Base-by-base conservation (phyloP, 176 grass and related monocot species). In the Oryza meyeriana region DNA sequence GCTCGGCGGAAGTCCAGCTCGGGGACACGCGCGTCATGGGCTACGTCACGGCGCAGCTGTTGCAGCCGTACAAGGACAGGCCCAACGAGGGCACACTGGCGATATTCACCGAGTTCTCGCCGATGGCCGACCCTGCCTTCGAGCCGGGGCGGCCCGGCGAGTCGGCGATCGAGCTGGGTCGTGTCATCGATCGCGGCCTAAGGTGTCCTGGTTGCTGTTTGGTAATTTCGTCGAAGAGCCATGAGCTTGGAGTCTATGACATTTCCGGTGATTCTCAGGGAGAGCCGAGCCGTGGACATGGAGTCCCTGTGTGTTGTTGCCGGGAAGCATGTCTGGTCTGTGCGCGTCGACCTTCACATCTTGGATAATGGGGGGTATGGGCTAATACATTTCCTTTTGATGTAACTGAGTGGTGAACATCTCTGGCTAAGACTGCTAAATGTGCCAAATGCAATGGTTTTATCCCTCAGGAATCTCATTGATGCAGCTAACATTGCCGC, bases 341-440 rank as follows among this genome's bases (percentile, higher is more conserved):
- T 95, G 31, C 93, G 90, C 24, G 93, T 99, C 0, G 96, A 99
- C 50, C 91, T 99, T 87, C 96, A 99, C 61, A 99, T 99, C 76
- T 85, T 99, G 81, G 96, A 99, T 80, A 99, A 99, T 48, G 96
- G 96, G 84, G 96, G 96, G 96, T 95, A 99, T 44, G 86, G 1
- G 17, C n/a, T 63, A 10, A 68, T 66, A 64, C 3, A 33, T 84
- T 80, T 13, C 48, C 10, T 36, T 22, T 22, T 36, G 45, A 78
- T 80, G 34, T 78, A 66, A 76, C 71, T 68, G 66, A 52, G 40
- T 35, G 57, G 40, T 33, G 10, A 10, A 26, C 16, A 5, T 10
- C 48, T 81, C 4, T 10, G 34, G 63, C 55, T 66, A 69, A 69
- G 61, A 58, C 59, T 12, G 48, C 41, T 77, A 47, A 71, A 29